These are phyloP conservation scores for Septoria linicola DNA, from an alignment of 2,329 filamentous ascomycete species.

Conservation along the genomic window DNA sequence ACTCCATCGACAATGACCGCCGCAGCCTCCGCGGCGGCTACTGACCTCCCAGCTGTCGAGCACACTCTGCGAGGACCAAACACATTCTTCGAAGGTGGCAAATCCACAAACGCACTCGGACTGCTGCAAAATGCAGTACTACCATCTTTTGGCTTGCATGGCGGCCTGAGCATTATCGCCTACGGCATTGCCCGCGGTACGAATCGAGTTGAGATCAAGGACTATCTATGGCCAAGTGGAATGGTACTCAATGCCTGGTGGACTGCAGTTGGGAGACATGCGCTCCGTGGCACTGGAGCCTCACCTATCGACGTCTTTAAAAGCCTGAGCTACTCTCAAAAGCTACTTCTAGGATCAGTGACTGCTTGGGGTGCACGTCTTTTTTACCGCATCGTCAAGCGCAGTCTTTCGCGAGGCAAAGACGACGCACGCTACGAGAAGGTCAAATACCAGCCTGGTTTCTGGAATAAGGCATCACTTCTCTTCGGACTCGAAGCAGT, in stretches of 20 bases:
- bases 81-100: background rate
- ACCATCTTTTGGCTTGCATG: slow-evolving; percentile 56
- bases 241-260: slow-evolving; percentile 60
- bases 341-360: slow-evolving; percentile 56
- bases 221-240: slow-evolving; percentile 50
- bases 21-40: slow-evolving; percentile 9
- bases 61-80: background rate
- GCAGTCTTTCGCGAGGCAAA: slow-evolving; percentile 51
- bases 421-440: slow-evolving; percentile 58
- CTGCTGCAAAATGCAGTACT: slow-evolving; percentile 55
- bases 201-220: slow-evolving; percentile 59
- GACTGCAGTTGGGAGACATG: slow-evolving; percentile 56
- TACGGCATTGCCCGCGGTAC: slow-evolving; percentile 55
- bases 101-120: slow-evolving; percentile 40
- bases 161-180: slow-evolving; percentile 52
- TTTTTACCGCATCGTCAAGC: slow-evolving; percentile 54
- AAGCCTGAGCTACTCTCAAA: slow-evolving; percentile 55
- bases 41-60: slow-evolving; percentile 13
- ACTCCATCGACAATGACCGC: slow-evolving; percentile 7
- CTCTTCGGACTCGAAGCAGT: slow-evolving; percentile 59
- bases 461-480: slow-evolving; percentile 59
- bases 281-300: slow-evolving; percentile 45
- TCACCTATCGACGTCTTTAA: slow-evolving; percentile 49
- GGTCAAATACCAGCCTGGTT: slow-evolving; percentile 53
- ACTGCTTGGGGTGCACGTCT: slow-evolving; percentile 59